Evolutionary conservation across 352 stramenopile genomes (phyloP).

Genomic region (Labyrinthula sp.): DNA sequence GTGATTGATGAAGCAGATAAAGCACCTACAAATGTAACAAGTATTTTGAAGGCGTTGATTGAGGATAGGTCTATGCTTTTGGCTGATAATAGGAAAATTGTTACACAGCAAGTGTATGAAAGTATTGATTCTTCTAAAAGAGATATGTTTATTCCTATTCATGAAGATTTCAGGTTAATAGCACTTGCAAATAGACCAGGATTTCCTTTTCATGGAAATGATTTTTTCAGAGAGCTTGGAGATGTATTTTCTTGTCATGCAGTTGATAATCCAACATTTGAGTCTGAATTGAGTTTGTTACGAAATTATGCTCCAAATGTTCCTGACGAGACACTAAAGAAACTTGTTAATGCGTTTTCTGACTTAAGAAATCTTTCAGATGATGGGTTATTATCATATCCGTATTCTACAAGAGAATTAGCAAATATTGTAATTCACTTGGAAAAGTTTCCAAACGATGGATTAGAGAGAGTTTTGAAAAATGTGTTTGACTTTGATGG

Average conservation of each 20-base stretch:
- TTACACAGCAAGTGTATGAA: conserved; percentile 35
- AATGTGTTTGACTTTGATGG: conserved; percentile 81
- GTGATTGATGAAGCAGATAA: conserved; percentile 89
- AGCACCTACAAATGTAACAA: conserved; percentile 74
- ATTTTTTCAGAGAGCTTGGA: conserved; percentile 72
- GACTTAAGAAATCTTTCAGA: conserved; percentile 65
- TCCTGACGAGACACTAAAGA: conserved; percentile 46
- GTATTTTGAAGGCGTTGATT: conserved; percentile 76
- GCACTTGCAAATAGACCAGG: conserved; percentile 79
- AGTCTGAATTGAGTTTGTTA: conserved; percentile 65
- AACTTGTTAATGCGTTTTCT: conserved; percentile 58
- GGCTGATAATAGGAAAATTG: conserved; percentile 56
- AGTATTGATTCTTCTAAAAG: conserved; percentile 34
- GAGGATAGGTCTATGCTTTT: conserved; percentile 82
- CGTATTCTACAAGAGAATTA: conserved; percentile 72
- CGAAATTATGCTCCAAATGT: conserved; percentile 63
- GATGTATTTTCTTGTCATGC: conserved; percentile 72
- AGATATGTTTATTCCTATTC: conserved; percentile 57
- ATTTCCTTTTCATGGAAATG: conserved; percentile 87
- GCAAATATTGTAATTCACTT: conserved; percentile 78
- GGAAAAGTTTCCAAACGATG: conserved; percentile 65
- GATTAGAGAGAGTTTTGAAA: conserved; percentile 53
- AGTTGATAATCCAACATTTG: conserved; percentile 65
- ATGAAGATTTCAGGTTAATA: conserved; percentile 72
- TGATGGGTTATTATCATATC: conserved; percentile 65